Percentiles rank a stretch among this genome's conserved stretches.
These are phyloP conservation scores for Diaporthe nobilis DNA, from an alignment of 2,329 filamentous ascomycete genomes.

Conservation along the genomic window DNA sequence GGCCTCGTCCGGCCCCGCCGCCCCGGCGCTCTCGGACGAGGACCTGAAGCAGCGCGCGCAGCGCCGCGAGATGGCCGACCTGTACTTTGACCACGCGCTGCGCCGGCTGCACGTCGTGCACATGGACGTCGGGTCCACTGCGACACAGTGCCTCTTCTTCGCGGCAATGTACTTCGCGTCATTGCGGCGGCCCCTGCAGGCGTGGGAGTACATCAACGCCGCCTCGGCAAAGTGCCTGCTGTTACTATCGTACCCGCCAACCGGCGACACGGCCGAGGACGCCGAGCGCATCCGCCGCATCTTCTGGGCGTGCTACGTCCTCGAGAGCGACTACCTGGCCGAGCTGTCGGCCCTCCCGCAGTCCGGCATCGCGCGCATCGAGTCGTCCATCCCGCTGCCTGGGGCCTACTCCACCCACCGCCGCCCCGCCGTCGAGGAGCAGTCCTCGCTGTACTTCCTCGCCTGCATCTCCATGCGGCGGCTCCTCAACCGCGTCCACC, in stretches of 20 bases:
- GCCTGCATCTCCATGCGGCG: conserved; percentile 67
- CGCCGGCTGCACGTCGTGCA: conserved; percentile 62
- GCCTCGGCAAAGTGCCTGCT: conserved; percentile 65
- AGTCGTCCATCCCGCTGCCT: conserved; percentile 64
- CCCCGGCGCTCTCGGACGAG: conserved; percentile 43
- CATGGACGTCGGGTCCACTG: conserved; percentile 60
- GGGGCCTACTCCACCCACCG: conserved; percentile 62
- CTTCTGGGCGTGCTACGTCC: conserved; percentile 69
- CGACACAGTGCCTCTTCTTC: conserved; percentile 66
- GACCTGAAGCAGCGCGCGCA: conserved; percentile 50
- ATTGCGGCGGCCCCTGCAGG: conserved; percentile 63
- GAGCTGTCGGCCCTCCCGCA: conserved; percentile 65
- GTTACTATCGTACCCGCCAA: conserved; percentile 59
- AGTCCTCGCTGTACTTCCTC: conserved; percentile 66
- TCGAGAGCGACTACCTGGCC: conserved; percentile 68
- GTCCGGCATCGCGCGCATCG: conserved; percentile 65
- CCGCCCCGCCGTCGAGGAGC: conserved; percentile 56
- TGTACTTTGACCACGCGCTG: conserved; percentile 62
- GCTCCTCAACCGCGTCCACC: conserved; percentile 63
- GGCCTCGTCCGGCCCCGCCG: conserved; percentile 17
- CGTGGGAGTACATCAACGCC: conserved; percentile 65
- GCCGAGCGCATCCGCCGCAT: conserved; percentile 64
- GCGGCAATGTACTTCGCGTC: conserved; percentile 65
- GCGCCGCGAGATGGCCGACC: conserved; percentile 54
- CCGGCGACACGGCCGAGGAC: conserved; percentile 54